Conservation (phyloP, 2,329 filamentous ascomycete genomes). For the Lachnellula cervina region DNA sequence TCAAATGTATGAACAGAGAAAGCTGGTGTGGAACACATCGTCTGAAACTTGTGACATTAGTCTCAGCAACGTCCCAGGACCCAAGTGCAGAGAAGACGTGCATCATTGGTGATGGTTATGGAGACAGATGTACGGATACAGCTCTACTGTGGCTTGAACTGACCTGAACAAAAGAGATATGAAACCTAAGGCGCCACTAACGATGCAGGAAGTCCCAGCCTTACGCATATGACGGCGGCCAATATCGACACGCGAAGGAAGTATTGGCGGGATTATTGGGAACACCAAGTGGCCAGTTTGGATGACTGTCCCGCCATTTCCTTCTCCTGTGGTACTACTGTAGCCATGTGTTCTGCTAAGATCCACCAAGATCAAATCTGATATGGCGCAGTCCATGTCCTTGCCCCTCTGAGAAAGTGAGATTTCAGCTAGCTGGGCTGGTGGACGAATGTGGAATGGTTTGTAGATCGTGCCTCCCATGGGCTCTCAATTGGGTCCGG, state of each 20-base stretch:
- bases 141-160: slow-evolving; percentile 25
- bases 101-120: slow-evolving; percentile 12
- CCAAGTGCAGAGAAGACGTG: neutral
- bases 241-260: slow-evolving; percentile 5
- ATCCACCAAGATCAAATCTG: neutral
- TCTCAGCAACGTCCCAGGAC: slow-evolving; percentile 12
- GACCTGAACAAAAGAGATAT: slow-evolving; percentile 2
- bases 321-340: neutral
- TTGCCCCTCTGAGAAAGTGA: neutral
- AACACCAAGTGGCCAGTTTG: neutral
- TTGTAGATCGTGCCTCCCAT: neutral
- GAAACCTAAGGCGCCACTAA: slow-evolving; percentile 15
- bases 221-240: neutral
- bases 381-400: slow-evolving; percentile 2
- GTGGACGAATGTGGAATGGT: neutral
- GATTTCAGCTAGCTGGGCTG: neutral
- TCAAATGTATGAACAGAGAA: slow-evolving; percentile 21
- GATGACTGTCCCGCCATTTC: neutral
- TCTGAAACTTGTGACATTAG: slow-evolving; percentile 21
- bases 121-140: slow-evolving; percentile 13
- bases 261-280: slow-evolving; percentile 9
- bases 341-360: neutral
- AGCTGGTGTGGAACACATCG: slow-evolving; percentile 18
- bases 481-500: neutral
- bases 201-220: slow-evolving; percentile 12